These are phyloP conservation scores for Nakaseomyces uthaithaninus DNA, from an alignment of 1,139 yeast species.

Conservation along the genomic window DNA sequence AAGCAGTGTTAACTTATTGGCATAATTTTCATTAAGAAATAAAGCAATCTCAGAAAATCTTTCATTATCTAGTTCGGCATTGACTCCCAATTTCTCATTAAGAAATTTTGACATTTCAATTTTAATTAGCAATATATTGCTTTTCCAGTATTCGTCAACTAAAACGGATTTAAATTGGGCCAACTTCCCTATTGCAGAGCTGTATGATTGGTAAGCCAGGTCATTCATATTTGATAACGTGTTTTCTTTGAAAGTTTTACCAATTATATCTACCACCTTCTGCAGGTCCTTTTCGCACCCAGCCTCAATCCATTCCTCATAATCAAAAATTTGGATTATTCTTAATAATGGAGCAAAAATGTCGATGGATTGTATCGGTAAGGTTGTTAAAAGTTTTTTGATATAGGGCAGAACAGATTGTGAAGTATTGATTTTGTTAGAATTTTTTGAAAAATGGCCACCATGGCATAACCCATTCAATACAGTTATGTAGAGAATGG, in stretches of 20 bases:
- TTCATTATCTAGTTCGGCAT: constrained; percentile 6
- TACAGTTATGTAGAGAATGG: constrained; percentile 24
- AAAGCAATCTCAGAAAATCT: constrained; percentile 13
- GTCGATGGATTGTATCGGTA: constrained; percentile 23
- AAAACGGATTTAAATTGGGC: constrained; percentile 18
- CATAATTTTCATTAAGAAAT: constrained; percentile 19
- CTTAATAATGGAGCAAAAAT: constrained; percentile 21
- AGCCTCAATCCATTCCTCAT: constrained; percentile 29
- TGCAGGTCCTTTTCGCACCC: constrained; percentile 21
- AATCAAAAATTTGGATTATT: constrained; percentile 23
- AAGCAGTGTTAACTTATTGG: constrained; percentile 26
- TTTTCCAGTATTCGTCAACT: constrained; percentile 24
- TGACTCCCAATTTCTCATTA: constrained; percentile 13
- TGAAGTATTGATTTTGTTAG: constrained; percentile 17
- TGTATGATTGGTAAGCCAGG: constrained; percentile 15
- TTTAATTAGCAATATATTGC: constrained; percentile 19
- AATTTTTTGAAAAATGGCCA: constrained; percentile 20
- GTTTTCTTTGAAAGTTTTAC: constrained; percentile 21
- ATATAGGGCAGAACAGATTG: constrained; percentile 22
- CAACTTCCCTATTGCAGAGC: constrained; percentile 19
- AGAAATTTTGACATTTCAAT: constrained; percentile 23
- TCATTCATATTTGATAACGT: constrained; percentile 14
- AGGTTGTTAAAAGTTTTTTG: constrained; percentile 18
- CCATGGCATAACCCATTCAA: constrained; percentile 30
- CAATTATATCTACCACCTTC: constrained; percentile 17